Evolutionary conservation across 2,329 filamentous ascomycete species (phyloP), one percentile per base, ranked within the genome.

Genomic region (Fusarium newnesense): DNA sequence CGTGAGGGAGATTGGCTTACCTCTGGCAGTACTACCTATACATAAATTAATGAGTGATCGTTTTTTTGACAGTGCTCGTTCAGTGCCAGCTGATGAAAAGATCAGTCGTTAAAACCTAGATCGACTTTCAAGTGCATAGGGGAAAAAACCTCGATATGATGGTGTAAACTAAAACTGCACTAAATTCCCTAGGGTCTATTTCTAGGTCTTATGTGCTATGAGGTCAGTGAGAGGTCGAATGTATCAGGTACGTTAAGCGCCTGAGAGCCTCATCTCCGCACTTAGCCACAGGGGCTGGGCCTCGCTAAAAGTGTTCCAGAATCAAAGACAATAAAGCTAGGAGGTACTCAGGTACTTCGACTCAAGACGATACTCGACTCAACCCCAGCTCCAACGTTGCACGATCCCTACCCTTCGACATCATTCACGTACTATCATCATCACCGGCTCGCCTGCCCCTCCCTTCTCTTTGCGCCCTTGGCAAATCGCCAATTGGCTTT

Each of bases 331-430:
- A 61, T 13, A 62, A 57, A 47, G 57, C 64, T 56, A 42, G n/a
- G 42, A 70, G 44, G 70, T 71, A 74, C 70, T 56, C 16, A 44
- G 44, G 58, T 64, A 71, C 70, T 64, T 56, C 16, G 52, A 52
- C 46, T 58, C 56, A 43, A 66, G 49, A 40, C 43, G 57, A 10
- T 34, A 40, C 50, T 49, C 40, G 24, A 49, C 32, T 69, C 54
- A 40, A 70, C 61, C 61, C 37, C 57, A 74, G 62, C 60, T 74
- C 56, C 44, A 69, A 69, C 43, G 63, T 64, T 71, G 64, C 56
- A 74, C 65, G 56, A 74, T 69, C 69, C 47, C 49, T 54, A 71
- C 62, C 53, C 57, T 71, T 64, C 67, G 64, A 61, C 73, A 74
- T 60, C 73, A 64, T 63, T 69, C 44, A 40, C 46, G 39, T 63